Evolutionary conservation across 139 green algal genomes (phyloP).

Genomic region (Bryopsis sp.): DNA sequence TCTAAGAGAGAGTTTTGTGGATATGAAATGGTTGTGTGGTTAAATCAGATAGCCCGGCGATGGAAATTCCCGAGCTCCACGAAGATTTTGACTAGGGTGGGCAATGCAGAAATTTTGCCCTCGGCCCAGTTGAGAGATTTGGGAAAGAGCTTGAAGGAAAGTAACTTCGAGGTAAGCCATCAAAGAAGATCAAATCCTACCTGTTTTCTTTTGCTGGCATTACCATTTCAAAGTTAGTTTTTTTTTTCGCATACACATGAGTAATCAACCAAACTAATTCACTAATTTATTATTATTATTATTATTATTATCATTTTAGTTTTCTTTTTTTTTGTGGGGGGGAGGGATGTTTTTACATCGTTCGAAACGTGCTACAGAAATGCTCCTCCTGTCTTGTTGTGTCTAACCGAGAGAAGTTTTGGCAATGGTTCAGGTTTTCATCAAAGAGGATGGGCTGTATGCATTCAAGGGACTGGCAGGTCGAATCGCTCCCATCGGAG

Average conservation of each 20-base stretch:
- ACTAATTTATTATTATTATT: background rate
- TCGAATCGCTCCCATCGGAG: constrained; percentile 86
- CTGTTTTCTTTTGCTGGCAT: too few species aligned
- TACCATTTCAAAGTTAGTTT: too few species aligned
- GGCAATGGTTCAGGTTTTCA: constrained; percentile 54
- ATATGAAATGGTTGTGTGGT: too few species aligned
- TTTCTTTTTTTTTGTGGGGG: too few species aligned
- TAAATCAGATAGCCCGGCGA: constrained; percentile 44
- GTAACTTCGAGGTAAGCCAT: constrained; percentile 60
- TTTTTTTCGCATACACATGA: too few species aligned
- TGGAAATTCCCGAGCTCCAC: constrained; percentile 53
- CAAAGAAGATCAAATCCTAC: too few species aligned
- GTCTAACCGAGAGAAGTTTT: constrained; percentile 14
- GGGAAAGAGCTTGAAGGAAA: constrained; percentile 36
- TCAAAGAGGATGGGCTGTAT: constrained; percentile 74
- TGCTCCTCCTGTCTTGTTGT: too few species aligned
- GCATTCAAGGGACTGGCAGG: constrained; percentile 94
- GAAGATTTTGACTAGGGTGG: constrained; percentile 27
- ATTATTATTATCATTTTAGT: too few species aligned
- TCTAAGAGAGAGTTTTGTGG: too few species aligned
- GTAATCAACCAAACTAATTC: too few species aligned
- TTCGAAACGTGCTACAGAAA: too few species aligned
- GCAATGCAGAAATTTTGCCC: constrained; percentile 50
- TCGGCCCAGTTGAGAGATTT: constrained; percentile 58
- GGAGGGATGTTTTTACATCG: too few species aligned